Evolutionary conservation across 257 asterid genomes (phyloP).

Genomic region (Voacanga thouarsii): DNA sequence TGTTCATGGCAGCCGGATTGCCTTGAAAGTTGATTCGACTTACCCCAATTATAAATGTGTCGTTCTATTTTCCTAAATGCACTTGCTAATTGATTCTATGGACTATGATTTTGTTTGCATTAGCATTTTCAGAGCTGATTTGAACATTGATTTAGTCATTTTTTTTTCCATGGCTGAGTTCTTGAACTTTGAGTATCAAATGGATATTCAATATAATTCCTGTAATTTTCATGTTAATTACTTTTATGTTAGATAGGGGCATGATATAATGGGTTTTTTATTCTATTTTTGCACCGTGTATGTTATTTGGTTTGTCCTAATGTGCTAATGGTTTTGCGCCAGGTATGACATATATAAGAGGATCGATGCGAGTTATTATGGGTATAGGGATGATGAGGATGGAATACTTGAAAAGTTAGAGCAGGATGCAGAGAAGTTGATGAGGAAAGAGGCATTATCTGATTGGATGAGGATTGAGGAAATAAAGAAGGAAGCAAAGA

Average conservation of each 20-base stretch:
- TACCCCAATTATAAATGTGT: neutral
- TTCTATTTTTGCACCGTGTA: neutral
- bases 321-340: slow-evolving; percentile 16
- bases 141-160: neutral
- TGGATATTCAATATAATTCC: too few species aligned
- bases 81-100: neutral
- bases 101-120: too few species aligned
- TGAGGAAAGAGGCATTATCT: slow-evolving; percentile 66
- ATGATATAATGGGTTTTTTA: neutral
- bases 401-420: slow-evolving; percentile 77
- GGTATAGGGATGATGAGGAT: slow-evolving; percentile 95
- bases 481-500: slow-evolving; percentile 85
- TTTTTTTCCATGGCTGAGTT: neutral
- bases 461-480: slow-evolving; percentile 82
- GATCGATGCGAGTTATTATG: slow-evolving; percentile 93
- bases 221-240: neutral
- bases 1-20: neutral
- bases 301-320: slow-evolving; percentile 10
- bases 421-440: slow-evolving; percentile 70
- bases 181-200: neutral
- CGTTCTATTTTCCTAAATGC: too few species aligned
- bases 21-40: neutral
- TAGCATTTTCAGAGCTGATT: too few species aligned
- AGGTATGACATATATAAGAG: slow-evolving; percentile 96
- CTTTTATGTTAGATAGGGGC: neutral